These are phyloP conservation scores for Geotrichum aggregatum DNA, from an alignment of 1,139 yeast species.

Conservation along the genomic window DNA sequence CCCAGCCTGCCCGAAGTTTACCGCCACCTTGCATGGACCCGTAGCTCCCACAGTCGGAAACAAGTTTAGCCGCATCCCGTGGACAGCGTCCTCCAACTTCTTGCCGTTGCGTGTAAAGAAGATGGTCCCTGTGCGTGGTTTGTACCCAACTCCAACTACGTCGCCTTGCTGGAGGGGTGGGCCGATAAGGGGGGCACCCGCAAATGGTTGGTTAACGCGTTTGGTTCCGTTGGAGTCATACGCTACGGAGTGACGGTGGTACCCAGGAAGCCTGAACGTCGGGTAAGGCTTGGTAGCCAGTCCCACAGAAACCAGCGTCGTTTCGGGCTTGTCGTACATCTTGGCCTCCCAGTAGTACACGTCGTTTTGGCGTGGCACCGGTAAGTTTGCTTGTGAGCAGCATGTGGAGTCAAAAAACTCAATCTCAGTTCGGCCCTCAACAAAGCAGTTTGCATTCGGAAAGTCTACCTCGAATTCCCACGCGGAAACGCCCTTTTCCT, in stretches of 20 bases:
- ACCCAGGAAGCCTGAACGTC: constrained; percentile 80
- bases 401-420: constrained; percentile 64
- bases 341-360: constrained; percentile 90
- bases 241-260: constrained; percentile 74
- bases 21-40: constrained; percentile 69
- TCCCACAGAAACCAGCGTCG: constrained; percentile 65
- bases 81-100: constrained; percentile 76
- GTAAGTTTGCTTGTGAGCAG: constrained; percentile 78
- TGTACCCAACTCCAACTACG: constrained; percentile 87
- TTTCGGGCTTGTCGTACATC: constrained; percentile 56
- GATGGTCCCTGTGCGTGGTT: constrained; percentile 71
- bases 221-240: constrained; percentile 82
- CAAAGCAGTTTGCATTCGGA: constrained; percentile 52
- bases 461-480: constrained; percentile 83
- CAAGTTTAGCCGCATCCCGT: constrained; percentile 71
- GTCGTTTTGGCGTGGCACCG: constrained; percentile 79
- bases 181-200: constrained; percentile 55
- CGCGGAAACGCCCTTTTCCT: constrained; percentile 89
- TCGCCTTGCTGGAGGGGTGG: constrained; percentile 81
- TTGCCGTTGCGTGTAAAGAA: constrained; percentile 91
- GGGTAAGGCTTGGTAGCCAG: constrained; percentile 88
- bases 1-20: constrained; percentile 86
- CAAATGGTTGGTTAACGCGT: constrained; percentile 76
- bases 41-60: constrained; percentile 88
- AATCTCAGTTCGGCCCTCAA: constrained; percentile 71